Evolutionary conservation across 2,329 filamentous ascomycete genomes (phyloP).

Genomic region (Fusarium nematophilum): DNA sequence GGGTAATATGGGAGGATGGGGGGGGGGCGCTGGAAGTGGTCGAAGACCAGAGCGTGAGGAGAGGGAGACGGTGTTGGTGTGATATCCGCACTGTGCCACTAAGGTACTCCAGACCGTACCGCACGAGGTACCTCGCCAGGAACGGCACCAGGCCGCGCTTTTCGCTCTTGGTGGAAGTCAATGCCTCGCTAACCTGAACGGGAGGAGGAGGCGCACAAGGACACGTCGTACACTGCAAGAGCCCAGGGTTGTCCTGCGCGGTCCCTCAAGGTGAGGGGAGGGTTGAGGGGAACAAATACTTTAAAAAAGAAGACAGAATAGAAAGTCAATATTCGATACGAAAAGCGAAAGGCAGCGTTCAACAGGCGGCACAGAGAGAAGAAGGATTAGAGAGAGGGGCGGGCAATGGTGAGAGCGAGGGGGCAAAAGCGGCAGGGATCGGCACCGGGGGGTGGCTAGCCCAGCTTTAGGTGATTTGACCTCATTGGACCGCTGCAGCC

Average conservation of each 20-base stretch:
- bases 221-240: slow-evolving; percentile 5
- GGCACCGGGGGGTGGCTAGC: slow-evolving; percentile 2
- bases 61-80: neutral
- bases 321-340: slow-evolving; percentile 2
- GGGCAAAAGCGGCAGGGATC: slow-evolving; percentile 31
- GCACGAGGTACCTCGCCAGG: slow-evolving; percentile 12
- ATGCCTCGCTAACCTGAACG: slow-evolving; percentile 20
- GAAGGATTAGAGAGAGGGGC: slow-evolving; percentile 28
- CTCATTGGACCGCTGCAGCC: slow-evolving; percentile 32
- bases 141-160: slow-evolving; percentile 3
- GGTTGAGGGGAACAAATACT: neutral
- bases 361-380: neutral
- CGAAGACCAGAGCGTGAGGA: neutral
- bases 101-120: no score
- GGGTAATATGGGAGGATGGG: slow-evolving; percentile 39
- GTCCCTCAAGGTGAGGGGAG: no score
- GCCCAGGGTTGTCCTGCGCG: no score
- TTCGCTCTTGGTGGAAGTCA: slow-evolving; percentile 16
- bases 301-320: neutral
- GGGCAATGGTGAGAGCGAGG: slow-evolving; percentile 30
- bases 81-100: slow-evolving; percentile 32
- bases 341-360: no score
- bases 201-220: slow-evolving; percentile 6
- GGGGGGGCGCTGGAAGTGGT: slow-evolving; percentile 11
- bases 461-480: slow-evolving; percentile 1